Base-by-base conservation (phyloP, 495 filamentous ascomycete species). In the Acidiella bohemica region DNA sequence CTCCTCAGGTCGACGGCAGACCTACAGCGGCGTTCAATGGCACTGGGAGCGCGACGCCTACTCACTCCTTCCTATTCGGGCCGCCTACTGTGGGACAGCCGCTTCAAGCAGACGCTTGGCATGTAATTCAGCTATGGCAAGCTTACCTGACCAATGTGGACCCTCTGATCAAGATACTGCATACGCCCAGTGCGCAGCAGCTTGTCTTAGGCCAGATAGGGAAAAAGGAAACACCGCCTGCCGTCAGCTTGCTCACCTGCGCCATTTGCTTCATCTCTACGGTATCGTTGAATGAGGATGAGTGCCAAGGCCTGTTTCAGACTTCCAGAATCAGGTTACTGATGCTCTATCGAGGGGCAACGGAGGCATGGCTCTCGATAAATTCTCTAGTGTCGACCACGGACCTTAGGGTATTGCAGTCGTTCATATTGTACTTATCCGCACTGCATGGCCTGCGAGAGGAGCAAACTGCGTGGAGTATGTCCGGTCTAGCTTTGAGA, bases 91-190 rank as follows among this genome's bases (percentile, higher is more conserved):
- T 7, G 39, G 39, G 4, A 5, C 20, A 12, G 30, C 19, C 8
- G 5, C 22, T 12, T 9, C 41, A 43, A 19, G 33, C 42, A 21
- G 24, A 22, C 8, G 20, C 42, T 2, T 12, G 10, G 2, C 53
- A 56, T 19, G 49, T 57, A n/a, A 47, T 58, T 31, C 63, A 67
- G 35, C 55, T 85, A 5, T 84, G 80, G 79, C 76, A 83, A 19
- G 23, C 35, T 4, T 44, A 44, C 25, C 42, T 44, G 7, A 38
- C 14, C 10, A 51, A 68, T 34, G 52, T 74, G 10, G 80, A 87
- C 59, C 80, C 80, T 1, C 57, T 73, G 5, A 63, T 81, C 32
- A 78, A 84, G 39, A 75, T 84, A 16, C 76, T 83, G 48, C 59
- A 62, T 32, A 32, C 60, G 3, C 58, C 58, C 3, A 55, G 53